A percentile compares a stretch with the other conserved stretches of the same genome.
phyloP scores from a whole-genome alignment of 257 asterid genomes.

The Solanum tarapatanum region DNA sequence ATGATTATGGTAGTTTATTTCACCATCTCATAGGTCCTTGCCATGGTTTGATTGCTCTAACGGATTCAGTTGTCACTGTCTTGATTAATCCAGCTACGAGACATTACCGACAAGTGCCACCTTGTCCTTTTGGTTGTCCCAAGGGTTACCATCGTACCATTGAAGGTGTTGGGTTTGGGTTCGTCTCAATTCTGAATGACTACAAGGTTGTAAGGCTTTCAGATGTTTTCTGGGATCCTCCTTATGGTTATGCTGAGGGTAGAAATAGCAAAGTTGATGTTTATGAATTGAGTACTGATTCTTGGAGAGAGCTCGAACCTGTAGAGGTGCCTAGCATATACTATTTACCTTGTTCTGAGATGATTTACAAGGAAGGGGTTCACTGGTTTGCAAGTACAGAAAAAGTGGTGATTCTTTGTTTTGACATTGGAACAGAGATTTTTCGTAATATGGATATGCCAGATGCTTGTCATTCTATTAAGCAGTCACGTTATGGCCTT shows the following conservation, averaged over 20 bases:
- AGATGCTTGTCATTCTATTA: neutral
- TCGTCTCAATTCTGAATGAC: neutral
- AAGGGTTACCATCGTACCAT: neutral
- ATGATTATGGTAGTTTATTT: neutral
- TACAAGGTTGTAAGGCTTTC: neutral
- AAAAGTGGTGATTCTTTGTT: neutral
- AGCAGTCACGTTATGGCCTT: neutral
- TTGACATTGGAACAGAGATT: neutral
- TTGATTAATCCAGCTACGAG: neutral
- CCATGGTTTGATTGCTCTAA: neutral
- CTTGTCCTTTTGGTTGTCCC: neutral
- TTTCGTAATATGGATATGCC: neutral
- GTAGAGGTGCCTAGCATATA: neutral
- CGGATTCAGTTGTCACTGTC: neutral
- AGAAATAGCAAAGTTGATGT: neutral
- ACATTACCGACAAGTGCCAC: neutral
- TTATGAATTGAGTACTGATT: neutral
- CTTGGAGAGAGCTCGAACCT: neutral
- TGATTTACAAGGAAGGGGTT: neutral
- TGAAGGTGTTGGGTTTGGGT: neutral
- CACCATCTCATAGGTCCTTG: neutral
- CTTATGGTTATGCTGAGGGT: neutral
- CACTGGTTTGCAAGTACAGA: neutral
- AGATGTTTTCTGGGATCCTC: too few species aligned
- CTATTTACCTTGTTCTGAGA: neutral